phyloP scores from a whole-genome alignment of 2,329 filamentous ascomycete genomes.

The Nigrospora oryzae region DNA sequence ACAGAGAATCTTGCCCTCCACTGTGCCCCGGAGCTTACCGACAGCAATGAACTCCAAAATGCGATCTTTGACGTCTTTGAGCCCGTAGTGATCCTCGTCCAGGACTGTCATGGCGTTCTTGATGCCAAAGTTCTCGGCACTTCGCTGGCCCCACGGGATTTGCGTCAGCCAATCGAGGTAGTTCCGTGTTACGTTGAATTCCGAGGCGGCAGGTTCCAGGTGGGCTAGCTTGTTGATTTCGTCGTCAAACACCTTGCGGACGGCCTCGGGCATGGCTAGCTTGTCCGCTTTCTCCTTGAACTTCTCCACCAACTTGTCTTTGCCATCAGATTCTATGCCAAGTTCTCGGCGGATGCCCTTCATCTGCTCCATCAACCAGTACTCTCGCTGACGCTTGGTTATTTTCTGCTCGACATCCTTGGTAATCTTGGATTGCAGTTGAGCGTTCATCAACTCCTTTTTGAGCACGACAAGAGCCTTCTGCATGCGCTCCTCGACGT shows the following conservation, averaged over 20 bases:
- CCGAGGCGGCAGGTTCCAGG: slow-evolving; percentile 88
- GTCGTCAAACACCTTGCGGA: slow-evolving; percentile 96
- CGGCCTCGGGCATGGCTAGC: slow-evolving; percentile 91
- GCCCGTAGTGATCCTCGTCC: slow-evolving; percentile 91
- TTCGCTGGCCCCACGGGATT: slow-evolving; percentile 93
- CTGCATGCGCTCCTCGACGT: slow-evolving; percentile 85
- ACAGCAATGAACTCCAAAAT: slow-evolving; percentile 98
- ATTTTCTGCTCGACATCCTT: slow-evolving; percentile 98
- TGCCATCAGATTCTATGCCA: slow-evolving; percentile 93
- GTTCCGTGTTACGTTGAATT: slow-evolving; percentile 97
- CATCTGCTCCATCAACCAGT: slow-evolving; percentile 99
- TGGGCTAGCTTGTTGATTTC: slow-evolving; percentile 96
- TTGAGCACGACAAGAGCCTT: slow-evolving; percentile 90
- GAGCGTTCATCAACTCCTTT: slow-evolving; percentile 97
- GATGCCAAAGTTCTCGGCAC: slow-evolving; percentile 94
- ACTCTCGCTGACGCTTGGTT: slow-evolving; percentile 92
- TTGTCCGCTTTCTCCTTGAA: slow-evolving; percentile 94
- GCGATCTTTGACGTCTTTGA: slow-evolving; percentile 97
- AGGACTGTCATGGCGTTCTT: slow-evolving; percentile 82
- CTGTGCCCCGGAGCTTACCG: slow-evolving; percentile 90
- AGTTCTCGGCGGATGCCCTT: slow-evolving; percentile 94
- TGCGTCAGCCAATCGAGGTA: slow-evolving; percentile 98
- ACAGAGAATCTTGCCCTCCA: slow-evolving; percentile 97
- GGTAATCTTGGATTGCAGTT: slow-evolving; percentile 92
- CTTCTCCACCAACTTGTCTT: slow-evolving; percentile 94